Evolutionary conservation across 176 grass and related monocot species (phyloP).

Genomic region (Carex kokanica): DNA sequence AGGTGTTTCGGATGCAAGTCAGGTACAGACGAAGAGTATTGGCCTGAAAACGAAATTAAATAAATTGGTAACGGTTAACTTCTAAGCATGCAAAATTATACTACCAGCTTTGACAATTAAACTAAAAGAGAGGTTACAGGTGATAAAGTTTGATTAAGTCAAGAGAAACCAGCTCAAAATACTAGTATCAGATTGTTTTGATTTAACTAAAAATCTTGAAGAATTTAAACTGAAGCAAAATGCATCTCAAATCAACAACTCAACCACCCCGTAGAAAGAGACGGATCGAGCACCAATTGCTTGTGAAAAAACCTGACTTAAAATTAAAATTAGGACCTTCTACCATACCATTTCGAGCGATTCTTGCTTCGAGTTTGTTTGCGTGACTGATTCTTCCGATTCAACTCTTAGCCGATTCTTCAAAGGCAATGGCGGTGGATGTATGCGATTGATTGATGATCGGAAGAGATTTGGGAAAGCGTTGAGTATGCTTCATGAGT

Average conservation of each 20-base stretch:
- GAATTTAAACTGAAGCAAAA: background rate
- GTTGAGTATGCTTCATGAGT: background rate
- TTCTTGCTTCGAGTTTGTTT: background rate
- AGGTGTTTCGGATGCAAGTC: slow-evolving; percentile 86
- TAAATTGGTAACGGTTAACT: background rate
- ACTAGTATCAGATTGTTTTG: background rate
- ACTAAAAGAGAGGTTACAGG: background rate
- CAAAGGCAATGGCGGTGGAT: background rate
- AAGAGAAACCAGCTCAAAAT: background rate
- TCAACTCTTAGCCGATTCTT: background rate
- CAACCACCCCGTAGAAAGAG: too few relatives aligned
- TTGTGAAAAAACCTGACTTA: too few relatives aligned
- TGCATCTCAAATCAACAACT: too few relatives aligned
- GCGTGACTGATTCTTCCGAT: background rate
- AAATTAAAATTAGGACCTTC: too few relatives aligned
- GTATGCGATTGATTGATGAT: background rate
- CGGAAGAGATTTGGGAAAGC: background rate
- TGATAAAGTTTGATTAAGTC: background rate
- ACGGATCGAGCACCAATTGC: too few relatives aligned
- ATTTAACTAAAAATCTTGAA: background rate
- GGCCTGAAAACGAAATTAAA: slow-evolving; percentile 38
- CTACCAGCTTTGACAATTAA: background rate
- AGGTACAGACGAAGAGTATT: slow-evolving; percentile 77
- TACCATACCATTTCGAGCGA: background rate
- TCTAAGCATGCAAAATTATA: background rate